Evolutionary conservation across 2,329 filamentous ascomycete species (phyloP).

Genomic region (Botrytis cinerea): DNA sequence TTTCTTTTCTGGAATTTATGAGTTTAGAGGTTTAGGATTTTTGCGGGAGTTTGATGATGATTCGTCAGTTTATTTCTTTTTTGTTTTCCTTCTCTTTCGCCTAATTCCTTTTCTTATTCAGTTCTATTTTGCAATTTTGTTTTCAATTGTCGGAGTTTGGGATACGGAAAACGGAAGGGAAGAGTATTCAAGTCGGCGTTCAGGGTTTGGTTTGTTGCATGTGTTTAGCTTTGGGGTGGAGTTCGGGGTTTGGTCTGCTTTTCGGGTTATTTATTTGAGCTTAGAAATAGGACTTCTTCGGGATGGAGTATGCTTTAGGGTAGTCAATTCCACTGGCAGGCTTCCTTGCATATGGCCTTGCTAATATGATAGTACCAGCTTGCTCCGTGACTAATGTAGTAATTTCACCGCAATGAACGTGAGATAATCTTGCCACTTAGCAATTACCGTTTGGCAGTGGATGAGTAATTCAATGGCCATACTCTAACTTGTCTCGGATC

Average conservation of each 20-base stretch:
- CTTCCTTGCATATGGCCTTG: not conserved
- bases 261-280: not conserved
- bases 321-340: not conserved
- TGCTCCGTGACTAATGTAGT: not conserved
- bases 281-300: not conserved
- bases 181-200: not conserved
- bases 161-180: not conserved
- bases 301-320: not conserved
- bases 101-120: not conserved
- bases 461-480: accelerated
- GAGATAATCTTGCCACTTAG: not conserved
- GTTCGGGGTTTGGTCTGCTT: too few relatives aligned
- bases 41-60: not conserved
- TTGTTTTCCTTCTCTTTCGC: not conserved
- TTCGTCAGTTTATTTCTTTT: not conserved
- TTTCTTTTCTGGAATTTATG: too few relatives aligned
- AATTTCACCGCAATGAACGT: not conserved
- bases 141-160: not conserved
- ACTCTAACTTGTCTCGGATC: not conserved
- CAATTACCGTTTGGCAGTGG: not conserved
- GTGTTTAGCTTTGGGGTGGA: not conserved
- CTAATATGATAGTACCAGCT: not conserved
- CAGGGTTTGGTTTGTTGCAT: not conserved
- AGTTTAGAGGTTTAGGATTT: not conserved
- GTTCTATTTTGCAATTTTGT: not conserved